These are phyloP conservation scores for Isoetes engelmannii DNA, from an alignment of 83 land plant genomes.

Conservation along the genomic window DNA sequence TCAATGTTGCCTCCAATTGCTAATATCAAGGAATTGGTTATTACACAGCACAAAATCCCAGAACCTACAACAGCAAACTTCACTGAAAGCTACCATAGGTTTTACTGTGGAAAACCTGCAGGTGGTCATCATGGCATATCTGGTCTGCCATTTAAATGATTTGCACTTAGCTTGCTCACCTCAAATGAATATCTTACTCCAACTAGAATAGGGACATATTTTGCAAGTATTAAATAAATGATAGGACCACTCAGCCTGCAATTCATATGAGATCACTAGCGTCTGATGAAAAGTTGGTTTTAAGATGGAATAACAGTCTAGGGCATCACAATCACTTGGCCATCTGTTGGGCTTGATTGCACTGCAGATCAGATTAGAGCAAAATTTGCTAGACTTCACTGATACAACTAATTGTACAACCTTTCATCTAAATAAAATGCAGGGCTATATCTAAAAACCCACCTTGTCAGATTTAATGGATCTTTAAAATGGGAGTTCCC, in stretches of 20 bases:
- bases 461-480: slow-evolving; percentile 21
- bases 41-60: neutral
- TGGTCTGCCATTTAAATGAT: no score
- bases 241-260: no score
- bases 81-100: neutral
- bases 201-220: no score
- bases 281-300: neutral
- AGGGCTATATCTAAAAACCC: neutral
- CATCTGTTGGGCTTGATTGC: neutral
- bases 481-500: slow-evolving; percentile 13
- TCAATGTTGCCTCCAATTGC: no score
- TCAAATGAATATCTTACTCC: no score
- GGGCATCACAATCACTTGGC: neutral
- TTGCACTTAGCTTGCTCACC: no score
- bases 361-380: neutral
- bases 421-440: no score
- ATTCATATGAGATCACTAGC: neutral
- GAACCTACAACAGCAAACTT: neutral
- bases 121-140: no score
- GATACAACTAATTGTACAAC: no score
- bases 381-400: no score
- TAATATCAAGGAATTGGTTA: no score
- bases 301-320: neutral
- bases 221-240: no score
- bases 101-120: neutral